Percentiles rank a stretch among this genome's conserved stretches.
Evolutionary conservation across 2,329 filamentous ascomycete species (phyloP).

Genomic region (Akanthomyces dipterigenus): DNA sequence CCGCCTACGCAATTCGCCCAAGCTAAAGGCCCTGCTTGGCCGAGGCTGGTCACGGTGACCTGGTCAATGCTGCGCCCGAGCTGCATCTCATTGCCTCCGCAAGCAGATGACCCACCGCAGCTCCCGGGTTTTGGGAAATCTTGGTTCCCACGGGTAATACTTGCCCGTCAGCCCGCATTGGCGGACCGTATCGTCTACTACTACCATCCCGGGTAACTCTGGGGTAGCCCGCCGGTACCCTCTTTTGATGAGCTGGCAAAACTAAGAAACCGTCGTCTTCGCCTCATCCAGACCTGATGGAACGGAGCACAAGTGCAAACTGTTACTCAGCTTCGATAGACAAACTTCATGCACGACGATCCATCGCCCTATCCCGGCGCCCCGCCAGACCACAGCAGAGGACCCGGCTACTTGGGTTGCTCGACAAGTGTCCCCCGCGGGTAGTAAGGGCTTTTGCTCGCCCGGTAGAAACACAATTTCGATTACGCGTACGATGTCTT

Average conservation of each 20-base stretch:
- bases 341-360: not conserved
- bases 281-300: not conserved
- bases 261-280: not conserved
- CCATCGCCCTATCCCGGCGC: not conserved
- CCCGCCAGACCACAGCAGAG: not conserved
- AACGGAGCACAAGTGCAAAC: not conserved
- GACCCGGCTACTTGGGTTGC: not conserved
- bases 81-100: not conserved
- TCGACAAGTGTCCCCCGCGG: not conserved
- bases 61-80: not conserved
- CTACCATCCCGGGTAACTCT: slow-evolving; percentile 1
- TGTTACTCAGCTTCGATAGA: not conserved
- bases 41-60: not conserved
- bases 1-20: not conserved
- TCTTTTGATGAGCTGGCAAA: slow-evolving; percentile 7
- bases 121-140: not conserved
- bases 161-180: not conserved
- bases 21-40: not conserved
- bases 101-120: not conserved
- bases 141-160: not conserved
- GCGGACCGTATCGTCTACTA: not conserved
- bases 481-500: no score
- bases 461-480: not conserved
- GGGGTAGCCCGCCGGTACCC: not conserved
- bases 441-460: not conserved